These are phyloP conservation scores for Sarocladium brachiariae DNA, from an alignment of 2,329 filamentous ascomycete species.

Conservation along the genomic window DNA sequence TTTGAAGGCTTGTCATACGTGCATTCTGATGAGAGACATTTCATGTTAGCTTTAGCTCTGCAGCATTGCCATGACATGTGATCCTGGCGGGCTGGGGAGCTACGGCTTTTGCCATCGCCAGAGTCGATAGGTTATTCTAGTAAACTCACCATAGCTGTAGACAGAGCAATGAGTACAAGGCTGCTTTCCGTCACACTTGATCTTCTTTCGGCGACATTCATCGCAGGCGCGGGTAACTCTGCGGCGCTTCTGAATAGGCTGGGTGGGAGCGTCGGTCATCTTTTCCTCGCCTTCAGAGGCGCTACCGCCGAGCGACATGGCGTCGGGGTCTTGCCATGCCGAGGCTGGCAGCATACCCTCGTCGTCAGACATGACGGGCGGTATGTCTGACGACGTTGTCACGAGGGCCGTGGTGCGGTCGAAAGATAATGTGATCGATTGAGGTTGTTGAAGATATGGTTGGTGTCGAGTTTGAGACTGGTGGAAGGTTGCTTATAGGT, in stretches of 20 bases:
- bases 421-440: conserved; percentile 9
- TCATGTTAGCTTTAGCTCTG: background rate
- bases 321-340: conserved; percentile 23
- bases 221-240: conserved; percentile 77
- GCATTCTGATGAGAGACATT: conserved; percentile 59
- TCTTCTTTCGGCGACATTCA: conserved; percentile 78
- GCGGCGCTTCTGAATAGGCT: conserved; percentile 67
- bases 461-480: background rate
- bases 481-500: too few species aligned
- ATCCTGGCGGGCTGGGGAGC: too few species aligned
- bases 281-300: conserved; percentile 33
- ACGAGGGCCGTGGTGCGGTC: background rate
- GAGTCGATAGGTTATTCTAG: too few species aligned
- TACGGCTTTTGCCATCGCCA: too few species aligned
- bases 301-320: conserved; percentile 35
- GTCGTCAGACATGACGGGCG: conserved; percentile 36
- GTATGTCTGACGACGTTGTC: conserved; percentile 19
- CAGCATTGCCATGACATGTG: too few species aligned
- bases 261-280: conserved; percentile 32
- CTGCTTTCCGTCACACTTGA: conserved; percentile 81
- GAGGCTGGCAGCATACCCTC: conserved; percentile 28
- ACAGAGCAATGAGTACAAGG: conserved; percentile 94
- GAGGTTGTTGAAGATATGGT: conserved; percentile 8
- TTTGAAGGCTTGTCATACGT: conserved; percentile 96
- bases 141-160: conserved; percentile 83